Base-by-base conservation (phyloP, 2,329 filamentous ascomycete genomes). In the Allantophomopsis lycopodina region DNA sequence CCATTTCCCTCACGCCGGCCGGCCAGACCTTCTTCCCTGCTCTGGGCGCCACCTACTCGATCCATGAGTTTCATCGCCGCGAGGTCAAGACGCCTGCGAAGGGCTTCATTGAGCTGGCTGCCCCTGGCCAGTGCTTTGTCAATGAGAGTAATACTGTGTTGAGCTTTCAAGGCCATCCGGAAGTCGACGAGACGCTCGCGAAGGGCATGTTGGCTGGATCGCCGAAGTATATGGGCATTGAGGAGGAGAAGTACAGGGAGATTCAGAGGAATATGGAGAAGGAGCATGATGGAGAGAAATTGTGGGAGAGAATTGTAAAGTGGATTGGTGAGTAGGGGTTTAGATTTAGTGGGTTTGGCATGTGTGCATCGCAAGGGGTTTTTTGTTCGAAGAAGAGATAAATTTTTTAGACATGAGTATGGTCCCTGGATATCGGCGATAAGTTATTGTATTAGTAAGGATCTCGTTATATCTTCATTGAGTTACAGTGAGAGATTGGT, bases 81-180 rank as follows among this genome's bases (percentile, higher is more conserved):
- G 60, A 60, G 34, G 58, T 65, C 7, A 54, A 52, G 18, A 45
- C 39, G 1, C 46, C 55, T 1, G 57, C 56, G 1, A 40, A 52
- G 2, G 57, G 54, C 0, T 64, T 65, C 39, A 34, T 52, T 7
- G 44, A 48, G 28, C 49, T 65, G 34, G 55, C 62, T 2, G 55
- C 55, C 7, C 53, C 53, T 5, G 58, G 60, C 45, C 60, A 66
- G 45, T 52, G 52, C 13, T 59, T 65, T 34, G 39, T 64, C 7
- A 61, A 57, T 37, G 50, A 58, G 39, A 52, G 49, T 40, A 60
- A 60, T 39, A 57, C 54, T 4, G 56, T 66, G 36, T 48, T 65
- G 32, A 63, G 62, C 0, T 62, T 66, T 34, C 64, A 68, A 44
- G 62, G 61, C 1, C 64, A 66, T 41, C 64, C 63, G 0, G 63